Percentiles rank a stretch among this genome's conserved stretches.
phyloP scores from a whole-genome alignment of 805 yeast species.

The Lachancea quebecensis region DNA sequence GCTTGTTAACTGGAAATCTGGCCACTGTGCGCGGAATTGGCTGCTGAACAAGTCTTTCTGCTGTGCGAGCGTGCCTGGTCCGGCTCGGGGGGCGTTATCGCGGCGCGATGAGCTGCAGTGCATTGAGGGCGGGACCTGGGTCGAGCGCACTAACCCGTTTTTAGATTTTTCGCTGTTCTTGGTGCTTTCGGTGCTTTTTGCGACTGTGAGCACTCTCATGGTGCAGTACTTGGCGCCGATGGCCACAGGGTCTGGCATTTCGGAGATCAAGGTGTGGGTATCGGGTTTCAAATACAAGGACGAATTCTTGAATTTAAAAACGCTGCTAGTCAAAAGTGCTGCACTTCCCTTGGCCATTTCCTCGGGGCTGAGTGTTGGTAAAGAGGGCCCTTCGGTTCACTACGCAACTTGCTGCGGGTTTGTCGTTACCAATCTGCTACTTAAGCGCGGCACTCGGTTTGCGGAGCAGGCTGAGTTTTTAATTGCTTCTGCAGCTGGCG shows the following conservation, averaged over 20 bases:
- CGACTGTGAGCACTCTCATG: constrained; percentile 56
- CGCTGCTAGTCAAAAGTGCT: constrained; percentile 66
- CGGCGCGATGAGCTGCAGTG: constrained; percentile 41
- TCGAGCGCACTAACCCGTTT: constrained; percentile 46
- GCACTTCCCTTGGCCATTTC: constrained; percentile 88
- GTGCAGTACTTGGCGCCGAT: constrained; percentile 72
- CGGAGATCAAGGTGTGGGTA: constrained; percentile 91
- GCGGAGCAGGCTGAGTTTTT: constrained; percentile 36
- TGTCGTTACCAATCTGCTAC: constrained; percentile 53
- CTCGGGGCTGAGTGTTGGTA: constrained; percentile 89
- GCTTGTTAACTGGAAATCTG: constrained; percentile 70
- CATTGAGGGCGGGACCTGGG: constrained; percentile 48
- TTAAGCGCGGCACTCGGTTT: constrained; percentile 31
- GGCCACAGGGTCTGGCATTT: constrained; percentile 96
- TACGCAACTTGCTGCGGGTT: constrained; percentile 96
- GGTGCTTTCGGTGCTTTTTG: constrained; percentile 51
- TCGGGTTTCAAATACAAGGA: constrained; percentile 73
- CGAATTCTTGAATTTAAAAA: constrained; percentile 68
- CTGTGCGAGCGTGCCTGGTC: constrained; percentile 38
- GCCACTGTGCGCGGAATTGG: constrained; percentile 66
- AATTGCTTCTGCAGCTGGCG: constrained; percentile 93
- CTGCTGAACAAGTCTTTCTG: constrained; percentile 72
- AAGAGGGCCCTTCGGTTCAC: constrained; percentile 98
- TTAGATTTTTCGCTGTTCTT: constrained; percentile 53
- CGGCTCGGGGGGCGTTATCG: constrained; percentile 3